Conservation (phyloP, 2,329 filamentous ascomycete species). For the Aspergillus novofumigatus region DNA sequence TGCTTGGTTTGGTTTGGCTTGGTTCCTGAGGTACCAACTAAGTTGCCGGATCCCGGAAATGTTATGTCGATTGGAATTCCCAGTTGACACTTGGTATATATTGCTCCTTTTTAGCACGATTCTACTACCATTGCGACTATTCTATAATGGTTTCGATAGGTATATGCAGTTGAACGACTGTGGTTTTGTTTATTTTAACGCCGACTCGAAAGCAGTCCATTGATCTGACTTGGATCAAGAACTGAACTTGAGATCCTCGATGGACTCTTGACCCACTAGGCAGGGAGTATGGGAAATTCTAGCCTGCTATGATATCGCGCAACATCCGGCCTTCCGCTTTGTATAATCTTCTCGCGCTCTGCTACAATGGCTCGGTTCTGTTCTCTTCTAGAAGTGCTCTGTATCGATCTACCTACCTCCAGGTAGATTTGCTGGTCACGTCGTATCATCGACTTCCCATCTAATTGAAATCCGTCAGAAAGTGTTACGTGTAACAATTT, state of each 20-base stretch:
- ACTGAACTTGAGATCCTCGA: not conserved
- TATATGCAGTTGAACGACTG: not conserved
- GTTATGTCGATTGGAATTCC: not conserved
- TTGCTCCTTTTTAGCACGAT: not conserved
- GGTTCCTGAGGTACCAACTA: not conserved
- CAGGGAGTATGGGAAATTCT: not conserved
- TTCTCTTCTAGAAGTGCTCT: not conserved
- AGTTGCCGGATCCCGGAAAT: not conserved
- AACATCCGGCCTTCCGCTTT: not conserved
- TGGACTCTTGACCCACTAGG: not conserved
- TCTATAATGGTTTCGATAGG: not conserved
- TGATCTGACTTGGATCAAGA: not conserved
- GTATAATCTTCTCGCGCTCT: not conserved
- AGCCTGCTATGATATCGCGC: not conserved
- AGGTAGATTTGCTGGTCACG: not conserved
- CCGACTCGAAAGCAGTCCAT: not conserved
- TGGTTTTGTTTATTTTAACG: not conserved
- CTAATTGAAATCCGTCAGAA: not conserved
- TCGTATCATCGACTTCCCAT: not conserved
- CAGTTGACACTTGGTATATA: not conserved
- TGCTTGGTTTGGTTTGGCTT: not conserved
- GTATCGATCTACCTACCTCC: not conserved
- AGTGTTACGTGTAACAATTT: not conserved
- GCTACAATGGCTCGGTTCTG: not conserved
- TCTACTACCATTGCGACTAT: not conserved